These are phyloP conservation scores for Cercospora brassicicola DNA, from an alignment of 2,329 filamentous ascomycete genomes.

Conservation along the genomic window DNA sequence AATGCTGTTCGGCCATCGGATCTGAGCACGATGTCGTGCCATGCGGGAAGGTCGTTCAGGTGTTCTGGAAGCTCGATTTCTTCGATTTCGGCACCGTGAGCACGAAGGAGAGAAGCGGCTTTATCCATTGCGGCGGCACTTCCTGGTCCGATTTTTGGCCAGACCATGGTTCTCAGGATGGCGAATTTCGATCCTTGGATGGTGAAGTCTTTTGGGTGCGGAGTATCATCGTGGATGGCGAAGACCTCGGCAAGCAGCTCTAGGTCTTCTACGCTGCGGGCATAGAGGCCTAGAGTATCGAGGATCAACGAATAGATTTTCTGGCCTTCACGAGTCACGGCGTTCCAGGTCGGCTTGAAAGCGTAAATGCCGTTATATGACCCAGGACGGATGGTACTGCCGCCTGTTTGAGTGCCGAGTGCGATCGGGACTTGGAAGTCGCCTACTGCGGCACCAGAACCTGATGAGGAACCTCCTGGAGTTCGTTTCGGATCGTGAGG, in stretches of 20 bases:
- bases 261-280: constrained; percentile 59
- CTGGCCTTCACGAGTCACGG: constrained; percentile 62
- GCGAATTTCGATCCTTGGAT: constrained; percentile 57
- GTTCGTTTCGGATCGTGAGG: constrained; percentile 54
- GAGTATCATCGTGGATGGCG: constrained; percentile 48
- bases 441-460: constrained; percentile 65
- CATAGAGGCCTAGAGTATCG: constrained; percentile 64
- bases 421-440: constrained; percentile 63
- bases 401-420: constrained; percentile 66
- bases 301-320: constrained; percentile 60
- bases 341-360: constrained; percentile 66
- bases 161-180: constrained; percentile 56
- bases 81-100: constrained; percentile 56
- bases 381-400: constrained; percentile 63
- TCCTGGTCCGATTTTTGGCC: constrained; percentile 45
- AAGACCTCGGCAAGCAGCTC: constrained; percentile 58
- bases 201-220: constrained; percentile 27
- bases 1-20: constrained; percentile 58
- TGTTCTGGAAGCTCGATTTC: constrained; percentile 56
- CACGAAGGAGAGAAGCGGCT: constrained; percentile 38
- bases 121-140: constrained; percentile 41
- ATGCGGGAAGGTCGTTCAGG: constrained; percentile 53
- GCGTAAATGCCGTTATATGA: constrained; percentile 66
- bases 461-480: constrained; percentile 67
- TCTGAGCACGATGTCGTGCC: constrained; percentile 54